Conservation (phyloP, 2,329 filamentous ascomycete genomes). For the Dactylellina drechsleri region DNA sequence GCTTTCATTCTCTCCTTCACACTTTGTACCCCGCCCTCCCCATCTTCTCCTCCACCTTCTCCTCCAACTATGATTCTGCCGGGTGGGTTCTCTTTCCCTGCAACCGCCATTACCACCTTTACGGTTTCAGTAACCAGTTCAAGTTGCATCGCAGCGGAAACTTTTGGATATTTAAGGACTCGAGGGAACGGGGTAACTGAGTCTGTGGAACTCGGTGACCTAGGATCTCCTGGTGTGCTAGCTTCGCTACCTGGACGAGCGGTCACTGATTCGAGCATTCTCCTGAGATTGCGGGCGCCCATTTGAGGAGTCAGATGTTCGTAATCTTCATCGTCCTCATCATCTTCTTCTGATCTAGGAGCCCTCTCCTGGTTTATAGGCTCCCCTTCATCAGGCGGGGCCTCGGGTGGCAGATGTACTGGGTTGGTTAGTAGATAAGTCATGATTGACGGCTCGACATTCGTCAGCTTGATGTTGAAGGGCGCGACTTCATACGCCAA, state of each 20-base stretch:
- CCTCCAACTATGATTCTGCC: slow-evolving; percentile 92
- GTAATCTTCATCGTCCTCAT: slow-evolving; percentile 43
- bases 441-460: slow-evolving; percentile 76
- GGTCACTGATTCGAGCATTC: slow-evolving; percentile 55
- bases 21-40: slow-evolving; percentile 72
- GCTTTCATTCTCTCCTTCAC: slow-evolving; percentile 98
- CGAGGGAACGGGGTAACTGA: slow-evolving; percentile 61
- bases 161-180: slow-evolving; percentile 76
- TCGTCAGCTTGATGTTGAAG: slow-evolving; percentile 95
- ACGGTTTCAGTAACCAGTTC: slow-evolving; percentile 86
- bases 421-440: slow-evolving; percentile 50
- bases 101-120: slow-evolving; percentile 88
- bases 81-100: slow-evolving; percentile 94
- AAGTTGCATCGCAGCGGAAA: slow-evolving; percentile 75
- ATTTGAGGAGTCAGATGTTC: slow-evolving; percentile 41
- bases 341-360: slow-evolving; percentile 32
- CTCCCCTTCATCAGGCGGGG: slow-evolving; percentile 29
- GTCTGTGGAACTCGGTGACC: slow-evolving; percentile 7
- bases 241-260: slow-evolving; percentile 59
- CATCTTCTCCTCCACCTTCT: slow-evolving; percentile 65
- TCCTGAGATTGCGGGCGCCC: slow-evolving; percentile 44
- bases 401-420: slow-evolving; percentile 36
- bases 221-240: slow-evolving; percentile 59
- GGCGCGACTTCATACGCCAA: slow-evolving; percentile 95
- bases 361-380: slow-evolving; percentile 14